These are phyloP conservation scores for Agaricus blazei DNA, from an alignment of 768 basidiomycete species.

Conservation along the genomic window DNA sequence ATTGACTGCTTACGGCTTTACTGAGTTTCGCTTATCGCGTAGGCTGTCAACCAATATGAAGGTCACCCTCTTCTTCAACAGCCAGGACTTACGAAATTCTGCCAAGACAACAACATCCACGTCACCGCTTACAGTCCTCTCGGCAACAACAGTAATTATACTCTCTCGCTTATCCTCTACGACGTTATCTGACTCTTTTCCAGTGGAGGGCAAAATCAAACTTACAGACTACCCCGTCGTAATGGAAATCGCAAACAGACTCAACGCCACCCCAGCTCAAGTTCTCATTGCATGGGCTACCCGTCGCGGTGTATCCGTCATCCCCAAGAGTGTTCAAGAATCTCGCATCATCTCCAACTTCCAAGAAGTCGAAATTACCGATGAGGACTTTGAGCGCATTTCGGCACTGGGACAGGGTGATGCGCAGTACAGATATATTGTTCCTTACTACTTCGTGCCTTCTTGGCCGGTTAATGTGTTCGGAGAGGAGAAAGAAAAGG, in stretches of 20 bases:
- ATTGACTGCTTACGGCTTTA: background rate
- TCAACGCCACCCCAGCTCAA: constrained; percentile 68
- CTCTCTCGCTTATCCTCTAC: background rate
- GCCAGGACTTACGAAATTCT: constrained; percentile 65
- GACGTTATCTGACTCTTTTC: background rate
- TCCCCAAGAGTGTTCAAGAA: constrained; percentile 78
- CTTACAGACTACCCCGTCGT: constrained; percentile 66
- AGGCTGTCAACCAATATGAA: constrained; percentile 77
- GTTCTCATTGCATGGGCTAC: constrained; percentile 81
- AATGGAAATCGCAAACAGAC: constrained; percentile 53
- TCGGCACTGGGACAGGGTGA: background rate
- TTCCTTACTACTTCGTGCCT: too few relatives aligned
- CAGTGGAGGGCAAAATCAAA: constrained; percentile 56
- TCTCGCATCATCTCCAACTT: constrained; percentile 42
- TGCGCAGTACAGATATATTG: background rate
- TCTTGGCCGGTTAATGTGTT: too few relatives aligned
- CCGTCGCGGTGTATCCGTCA: constrained; percentile 72
- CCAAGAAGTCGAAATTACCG: background rate
- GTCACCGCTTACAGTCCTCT: constrained; percentile 66
- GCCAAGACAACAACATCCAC: constrained; percentile 65
- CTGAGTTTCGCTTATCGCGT: background rate
- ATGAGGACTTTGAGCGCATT: background rate
- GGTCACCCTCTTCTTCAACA: constrained; percentile 79
- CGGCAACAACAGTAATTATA: constrained; percentile 66
- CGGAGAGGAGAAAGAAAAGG: too few relatives aligned